phyloP scores from a whole-genome alignment of 139 green algal genomes.

The Micractinium conductrix region DNA sequence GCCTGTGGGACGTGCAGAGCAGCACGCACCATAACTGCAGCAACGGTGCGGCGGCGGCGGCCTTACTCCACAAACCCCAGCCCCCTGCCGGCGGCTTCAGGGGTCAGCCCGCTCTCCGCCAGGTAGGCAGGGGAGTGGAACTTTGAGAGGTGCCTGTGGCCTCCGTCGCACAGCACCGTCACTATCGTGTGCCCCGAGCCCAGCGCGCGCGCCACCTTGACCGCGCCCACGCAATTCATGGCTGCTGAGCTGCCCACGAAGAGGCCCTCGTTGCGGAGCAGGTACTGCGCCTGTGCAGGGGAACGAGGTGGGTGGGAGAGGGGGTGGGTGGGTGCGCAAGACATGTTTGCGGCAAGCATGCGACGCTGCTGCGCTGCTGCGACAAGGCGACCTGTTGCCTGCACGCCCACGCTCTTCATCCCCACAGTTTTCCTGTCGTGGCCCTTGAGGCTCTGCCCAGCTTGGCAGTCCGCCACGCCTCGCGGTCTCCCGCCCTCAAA shows the following conservation, averaged over 20 bases:
- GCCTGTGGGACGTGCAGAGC: too few species aligned
- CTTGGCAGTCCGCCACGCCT: too few species aligned
- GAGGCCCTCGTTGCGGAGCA: conserved; percentile 91
- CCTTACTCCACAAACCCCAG: conserved; percentile 66
- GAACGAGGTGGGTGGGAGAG: background rate
- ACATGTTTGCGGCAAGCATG: background rate
- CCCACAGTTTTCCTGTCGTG: conserved; percentile 81
- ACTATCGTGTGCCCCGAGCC: conserved; percentile 89
- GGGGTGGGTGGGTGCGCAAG: background rate
- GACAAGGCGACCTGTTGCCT: too few species aligned
- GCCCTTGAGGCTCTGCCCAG: conserved; percentile 79
- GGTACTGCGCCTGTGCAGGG: conserved; percentile 67
- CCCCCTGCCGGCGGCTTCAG: conserved; percentile 15
- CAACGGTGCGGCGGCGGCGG: too few species aligned
- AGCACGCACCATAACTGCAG: too few species aligned
- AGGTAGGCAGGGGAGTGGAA: conserved; percentile 91
- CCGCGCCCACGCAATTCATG: conserved; percentile 92
- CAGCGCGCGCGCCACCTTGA: conserved; percentile 84
- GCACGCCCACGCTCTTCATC: background rate
- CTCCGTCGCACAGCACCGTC: conserved; percentile 93
- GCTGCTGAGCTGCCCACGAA: conserved; percentile 89
- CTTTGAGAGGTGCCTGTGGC: conserved; percentile 86
- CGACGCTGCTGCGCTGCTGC: background rate
- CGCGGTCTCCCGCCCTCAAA: too few species aligned
- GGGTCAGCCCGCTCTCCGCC: conserved; percentile 44